These are phyloP conservation scores for Crucihimalaya himalaica DNA, from an alignment of 345 rosid species.

Conservation along the genomic window DNA sequence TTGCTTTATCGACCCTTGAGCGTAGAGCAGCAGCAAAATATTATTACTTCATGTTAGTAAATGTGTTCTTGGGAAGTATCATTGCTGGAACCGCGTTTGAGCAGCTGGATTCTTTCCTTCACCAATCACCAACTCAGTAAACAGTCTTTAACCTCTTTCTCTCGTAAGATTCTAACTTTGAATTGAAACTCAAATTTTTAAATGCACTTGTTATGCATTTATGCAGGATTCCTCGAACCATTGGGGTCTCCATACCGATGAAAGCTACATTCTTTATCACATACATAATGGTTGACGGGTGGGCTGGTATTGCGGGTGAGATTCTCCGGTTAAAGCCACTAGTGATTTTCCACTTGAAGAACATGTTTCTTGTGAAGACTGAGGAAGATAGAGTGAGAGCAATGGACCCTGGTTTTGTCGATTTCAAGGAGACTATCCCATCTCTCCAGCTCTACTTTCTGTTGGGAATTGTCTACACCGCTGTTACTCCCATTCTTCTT, in stretches of 20 bases:
- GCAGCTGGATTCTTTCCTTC: conserved; percentile 87
- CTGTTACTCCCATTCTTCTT: conserved; percentile 90
- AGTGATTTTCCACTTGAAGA: conserved; percentile 89
- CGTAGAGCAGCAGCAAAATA: conserved; percentile 86
- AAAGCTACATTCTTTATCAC: conserved; percentile 98
- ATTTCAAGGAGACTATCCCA: conserved; percentile 84
- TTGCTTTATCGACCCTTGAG: conserved; percentile 75
- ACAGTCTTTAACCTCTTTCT: conserved; percentile 27
- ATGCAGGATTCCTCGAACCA: conserved; percentile 90
- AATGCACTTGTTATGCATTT: background rate
- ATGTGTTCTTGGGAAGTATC: conserved; percentile 96
- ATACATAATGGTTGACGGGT: conserved; percentile 93
- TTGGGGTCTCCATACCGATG: conserved; percentile 97
- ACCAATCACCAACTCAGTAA: conserved; percentile 92
- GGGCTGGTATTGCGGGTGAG: conserved; percentile 98
- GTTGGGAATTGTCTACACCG: conserved; percentile 92
- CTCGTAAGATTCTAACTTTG: background rate
- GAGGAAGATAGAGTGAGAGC: conserved; percentile 80
- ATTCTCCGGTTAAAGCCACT: conserved; percentile 83
- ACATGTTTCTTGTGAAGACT: conserved; percentile 88
- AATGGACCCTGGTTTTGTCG: conserved; percentile 85
- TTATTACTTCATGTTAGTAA: conserved; percentile 94
- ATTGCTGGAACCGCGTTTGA: conserved; percentile 87
- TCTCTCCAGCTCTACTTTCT: conserved; percentile 91
- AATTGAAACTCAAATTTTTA: background rate